Evolutionary conservation across 441 rosid genomes (phyloP), one percentile per base, ranked within the genome.

Genomic region (Brassica hybrid): DNA sequence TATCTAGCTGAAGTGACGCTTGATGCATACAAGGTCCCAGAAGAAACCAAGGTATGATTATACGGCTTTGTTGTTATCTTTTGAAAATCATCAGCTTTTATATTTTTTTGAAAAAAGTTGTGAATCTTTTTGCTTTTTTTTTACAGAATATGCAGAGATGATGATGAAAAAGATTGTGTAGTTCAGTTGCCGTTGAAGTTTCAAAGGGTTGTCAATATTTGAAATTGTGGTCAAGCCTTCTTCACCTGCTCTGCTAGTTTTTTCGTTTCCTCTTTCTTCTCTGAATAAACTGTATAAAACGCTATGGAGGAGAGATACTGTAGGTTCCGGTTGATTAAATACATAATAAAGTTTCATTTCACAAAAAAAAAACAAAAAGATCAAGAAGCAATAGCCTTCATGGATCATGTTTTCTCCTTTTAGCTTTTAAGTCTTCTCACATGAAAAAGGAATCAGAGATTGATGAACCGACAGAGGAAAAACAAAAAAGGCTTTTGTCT

Each of bases 11-110:
- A 89, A 83, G 88, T 92, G 65, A 83, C 88, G 17, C 82, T 50
- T 79, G 92, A 88, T 66, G 68, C 82, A 1, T 94, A 94, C 72
- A 86, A 88, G 82, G 91, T 91, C 58, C 88, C 84, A 9, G 94
- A 89, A 74, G 11, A 72, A 2, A 79, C 86, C 0, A 87, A 90
- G 30, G 85, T 77, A 64, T 84, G 32, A 64, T 56, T 1, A 27
- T 59, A 19, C 9, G 2, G 12, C 6, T 16, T 10, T 17, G 18
- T 63, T 63, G 48, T 23, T 3, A 7, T 17, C 52, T 64, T 60
- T 17, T 10, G 4, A 43, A n/a, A 50, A 60, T 56, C 60, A 60
- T 56, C 8, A 16, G 18, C 34, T 16, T 70, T 70, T 57, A 12
- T 18, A 5, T 2, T 19, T 34, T 66, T 48, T 27, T 54, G 4